phyloP scores from a whole-genome alignment of 129 eudicot species.

The Centella asiatica region DNA sequence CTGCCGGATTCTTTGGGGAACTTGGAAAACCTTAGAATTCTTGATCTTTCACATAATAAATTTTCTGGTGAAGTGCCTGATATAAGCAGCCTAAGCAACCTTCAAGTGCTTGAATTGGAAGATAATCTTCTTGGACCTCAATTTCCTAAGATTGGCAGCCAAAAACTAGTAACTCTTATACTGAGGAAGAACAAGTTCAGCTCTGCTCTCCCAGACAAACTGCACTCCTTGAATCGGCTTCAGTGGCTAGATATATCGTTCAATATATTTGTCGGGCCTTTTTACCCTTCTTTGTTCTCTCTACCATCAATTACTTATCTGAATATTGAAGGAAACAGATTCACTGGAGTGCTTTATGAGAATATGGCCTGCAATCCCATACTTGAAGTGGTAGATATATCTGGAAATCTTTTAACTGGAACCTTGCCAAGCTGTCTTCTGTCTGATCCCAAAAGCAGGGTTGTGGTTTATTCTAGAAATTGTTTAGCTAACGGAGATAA shows the following conservation, averaged over 20 bases:
- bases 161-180: slow-evolving; percentile 44
- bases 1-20: slow-evolving; percentile 53
- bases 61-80: slow-evolving; percentile 65
- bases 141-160: slow-evolving; percentile 48
- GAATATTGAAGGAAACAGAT: slow-evolving; percentile 52
- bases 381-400: slow-evolving; percentile 55
- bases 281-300: slow-evolving; percentile 52
- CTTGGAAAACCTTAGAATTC: slow-evolving; percentile 57
- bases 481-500: slow-evolving; percentile 46
- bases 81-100: slow-evolving; percentile 45
- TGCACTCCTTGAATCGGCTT: slow-evolving; percentile 60
- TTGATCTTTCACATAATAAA: slow-evolving; percentile 59
- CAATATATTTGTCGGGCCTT: slow-evolving; percentile 77
- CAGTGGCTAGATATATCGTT: slow-evolving; percentile 54
- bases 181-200: slow-evolving; percentile 62
- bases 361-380: slow-evolving; percentile 43
- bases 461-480: slow-evolving; percentile 47
- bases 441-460: slow-evolving; percentile 28
- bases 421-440: slow-evolving; percentile 53
- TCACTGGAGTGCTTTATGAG: slow-evolving; percentile 68
- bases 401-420: slow-evolving; percentile 72
- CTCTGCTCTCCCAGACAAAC: slow-evolving; percentile 39
- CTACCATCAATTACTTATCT: slow-evolving; percentile 62
- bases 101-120: slow-evolving; percentile 66
- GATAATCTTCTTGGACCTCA: slow-evolving; percentile 58